Conservation (phyloP, 1,284 basidiomycete genomes). For the Pyrrhoderma noxium region DNA sequence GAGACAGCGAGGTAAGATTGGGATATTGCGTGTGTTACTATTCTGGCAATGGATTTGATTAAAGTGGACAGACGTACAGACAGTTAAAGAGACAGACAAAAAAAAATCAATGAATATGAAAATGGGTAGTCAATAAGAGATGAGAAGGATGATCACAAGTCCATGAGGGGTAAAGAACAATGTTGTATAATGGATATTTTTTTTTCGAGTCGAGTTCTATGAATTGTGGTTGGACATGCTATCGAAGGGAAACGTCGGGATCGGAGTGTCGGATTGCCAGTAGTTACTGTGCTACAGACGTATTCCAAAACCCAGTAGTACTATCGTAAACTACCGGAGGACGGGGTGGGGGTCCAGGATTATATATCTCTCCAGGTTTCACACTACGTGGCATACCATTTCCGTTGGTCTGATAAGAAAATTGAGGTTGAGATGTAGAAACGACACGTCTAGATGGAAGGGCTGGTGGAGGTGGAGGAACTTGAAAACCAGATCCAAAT, state of each 20-base stretch:
- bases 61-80: too few species aligned
- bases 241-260: too few species aligned
- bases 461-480: conserved; percentile 27
- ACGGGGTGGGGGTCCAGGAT: conserved; percentile 33
- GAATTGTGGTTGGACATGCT: too few species aligned
- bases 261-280: too few species aligned
- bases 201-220: too few species aligned
- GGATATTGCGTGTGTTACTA: not conserved
- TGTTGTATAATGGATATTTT: too few species aligned
- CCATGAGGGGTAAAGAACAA: too few species aligned
- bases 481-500: conserved; percentile 15
- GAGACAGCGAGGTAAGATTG: not conserved
- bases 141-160: too few species aligned
- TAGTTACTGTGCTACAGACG: conserved; percentile 8
- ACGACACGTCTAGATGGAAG: conserved; percentile 11
- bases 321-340: conserved; percentile 27
- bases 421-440: conserved; percentile 4
- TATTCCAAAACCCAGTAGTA: conserved; percentile 8
- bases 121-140: not conserved
- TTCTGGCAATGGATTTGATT: not conserved
- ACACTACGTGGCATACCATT: conserved; percentile 10
- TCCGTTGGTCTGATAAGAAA: not conserved
- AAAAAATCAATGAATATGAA: not conserved
- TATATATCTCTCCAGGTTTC: conserved; percentile 23
- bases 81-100: not conserved